Percentiles rank a stretch among this genome's conserved stretches.
These are phyloP conservation scores for Coemansia sp. DNA, from an alignment of 192 early-diverging fungal genomes.

Conservation along the genomic window DNA sequence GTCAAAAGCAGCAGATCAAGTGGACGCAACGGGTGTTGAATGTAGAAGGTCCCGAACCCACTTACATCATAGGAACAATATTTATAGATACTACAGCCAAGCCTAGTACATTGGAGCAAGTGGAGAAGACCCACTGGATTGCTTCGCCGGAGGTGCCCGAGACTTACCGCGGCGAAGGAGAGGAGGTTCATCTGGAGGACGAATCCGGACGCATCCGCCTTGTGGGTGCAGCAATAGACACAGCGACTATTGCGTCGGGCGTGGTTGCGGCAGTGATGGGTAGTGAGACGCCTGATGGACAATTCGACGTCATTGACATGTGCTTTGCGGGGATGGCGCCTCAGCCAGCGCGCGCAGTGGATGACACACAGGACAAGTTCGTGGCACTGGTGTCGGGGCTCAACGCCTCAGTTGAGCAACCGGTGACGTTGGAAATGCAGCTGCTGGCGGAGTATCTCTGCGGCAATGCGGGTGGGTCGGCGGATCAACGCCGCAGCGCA, in stretches of 20 bases:
- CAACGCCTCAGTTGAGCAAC: constrained; percentile 51
- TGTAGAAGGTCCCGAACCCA: constrained; percentile 61
- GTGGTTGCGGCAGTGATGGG: constrained; percentile 79
- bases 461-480: constrained; percentile 64
- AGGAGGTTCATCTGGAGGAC: constrained; percentile 78
- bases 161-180: constrained; percentile 67
- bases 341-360: constrained; percentile 45
- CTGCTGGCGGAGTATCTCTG: constrained; percentile 75
- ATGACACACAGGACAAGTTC: constrained; percentile 55
- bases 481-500: constrained; percentile 58
- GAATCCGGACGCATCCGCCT: constrained; percentile 87
- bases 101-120: constrained; percentile 87
- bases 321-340: constrained; percentile 69
- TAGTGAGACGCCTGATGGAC: constrained; percentile 67
- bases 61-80: constrained; percentile 82
- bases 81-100: constrained; percentile 85
- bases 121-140: constrained; percentile 78
- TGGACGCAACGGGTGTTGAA: constrained; percentile 71
- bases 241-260: constrained; percentile 71
- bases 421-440: constrained; percentile 62
- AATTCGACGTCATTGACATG: constrained; percentile 83
- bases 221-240: constrained; percentile 59
- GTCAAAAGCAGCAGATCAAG: constrained; percentile 5
- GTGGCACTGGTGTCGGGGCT: constrained; percentile 85
- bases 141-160: constrained; percentile 59